Evolutionary conservation across 495 filamentous ascomycete genomes (phyloP).

Genomic region (Daldinia vernicosa): DNA sequence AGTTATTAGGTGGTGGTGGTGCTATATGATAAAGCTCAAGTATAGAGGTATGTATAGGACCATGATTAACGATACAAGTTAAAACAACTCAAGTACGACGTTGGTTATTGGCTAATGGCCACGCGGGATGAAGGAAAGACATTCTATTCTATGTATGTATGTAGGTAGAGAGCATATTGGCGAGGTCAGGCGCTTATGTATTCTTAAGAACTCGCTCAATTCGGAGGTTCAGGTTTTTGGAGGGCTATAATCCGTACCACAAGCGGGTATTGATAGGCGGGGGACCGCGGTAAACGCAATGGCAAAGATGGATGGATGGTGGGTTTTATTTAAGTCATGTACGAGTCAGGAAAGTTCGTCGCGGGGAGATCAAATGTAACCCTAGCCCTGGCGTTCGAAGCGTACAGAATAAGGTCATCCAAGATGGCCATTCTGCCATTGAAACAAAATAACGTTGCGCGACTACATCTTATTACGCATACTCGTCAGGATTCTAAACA

Average conservation of each 20-base stretch:
- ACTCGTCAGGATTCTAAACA: no score
- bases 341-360: conserved; percentile 5
- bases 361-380: conserved; percentile 36
- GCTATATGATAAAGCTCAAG: conserved; percentile 11
- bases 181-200: conserved; percentile 36
- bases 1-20: not conserved
- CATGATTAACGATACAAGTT: not conserved
- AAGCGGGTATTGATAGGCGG: conserved; percentile 24
- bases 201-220: conserved; percentile 27
- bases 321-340: conserved; percentile 13
- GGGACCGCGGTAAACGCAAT: conserved; percentile 38
- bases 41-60: not conserved
- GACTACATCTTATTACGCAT: conserved; percentile 14
- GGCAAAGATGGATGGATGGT: conserved; percentile 7
- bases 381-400: conserved; percentile 22
- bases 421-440: not conserved
- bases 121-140: not conserved
- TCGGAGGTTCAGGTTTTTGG: conserved; percentile 18
- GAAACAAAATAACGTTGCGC: conserved; percentile 13
- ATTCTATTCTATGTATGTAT: no score
- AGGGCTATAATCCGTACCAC: conserved; percentile 15
- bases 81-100: conserved; percentile 18
- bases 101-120: conserved; percentile 7
- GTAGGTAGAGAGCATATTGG: conserved; percentile 17
- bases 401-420: not conserved